Evolutionary conservation across 768 basidiomycete genomes (phyloP), one percentile per base, ranked within the genome.

Genomic region (Lactarius evosmus): DNA sequence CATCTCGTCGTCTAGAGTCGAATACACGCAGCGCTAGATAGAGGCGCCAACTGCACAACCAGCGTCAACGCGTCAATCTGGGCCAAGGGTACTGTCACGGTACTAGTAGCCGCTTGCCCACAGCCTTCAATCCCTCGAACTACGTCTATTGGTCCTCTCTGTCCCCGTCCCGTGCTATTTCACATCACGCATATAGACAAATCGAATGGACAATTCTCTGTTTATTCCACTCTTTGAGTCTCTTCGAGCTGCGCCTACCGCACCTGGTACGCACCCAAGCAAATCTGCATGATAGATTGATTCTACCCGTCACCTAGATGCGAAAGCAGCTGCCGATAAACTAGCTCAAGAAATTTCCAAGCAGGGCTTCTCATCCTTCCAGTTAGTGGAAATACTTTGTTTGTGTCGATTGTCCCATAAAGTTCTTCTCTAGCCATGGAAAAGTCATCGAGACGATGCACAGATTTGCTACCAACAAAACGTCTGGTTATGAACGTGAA

Each of bases 401-500:
- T 46, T 34, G 27, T n/a, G 59, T 44, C 5, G 25, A 68, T 68
- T 76, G 71, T 41, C 27, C 8, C 22, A 60, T 46, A 27, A 56
- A 27, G 33, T 12, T 22, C 16, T 22, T 56, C 56, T n/a, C 38
- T 69, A 92, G 91, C 53, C 84, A 91, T 71, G 74, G 76, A 67
- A 75, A 81, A 56, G 75, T 95, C 56, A 74, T 94, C 53, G 77
- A 81, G 56, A 82, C 85, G 38, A 77, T 95, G 54, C 85, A 89
- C 61, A 67, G 72, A 25, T 92, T 86, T 73, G 89, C 88, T 33
- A 82, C 83, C 63, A 92, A 93, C 75, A 91, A 91, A 76, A 93
- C 93, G 77, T 91, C 88, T 32, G 91, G 91, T 58, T 92, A 83
- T 72, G 93, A 93, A 74, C 88, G 93, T 63, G 93, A 95, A 78